phyloP scores from a whole-genome alignment of 2,329 filamentous ascomycete species.

The Diaporthe citrichinensis region DNA sequence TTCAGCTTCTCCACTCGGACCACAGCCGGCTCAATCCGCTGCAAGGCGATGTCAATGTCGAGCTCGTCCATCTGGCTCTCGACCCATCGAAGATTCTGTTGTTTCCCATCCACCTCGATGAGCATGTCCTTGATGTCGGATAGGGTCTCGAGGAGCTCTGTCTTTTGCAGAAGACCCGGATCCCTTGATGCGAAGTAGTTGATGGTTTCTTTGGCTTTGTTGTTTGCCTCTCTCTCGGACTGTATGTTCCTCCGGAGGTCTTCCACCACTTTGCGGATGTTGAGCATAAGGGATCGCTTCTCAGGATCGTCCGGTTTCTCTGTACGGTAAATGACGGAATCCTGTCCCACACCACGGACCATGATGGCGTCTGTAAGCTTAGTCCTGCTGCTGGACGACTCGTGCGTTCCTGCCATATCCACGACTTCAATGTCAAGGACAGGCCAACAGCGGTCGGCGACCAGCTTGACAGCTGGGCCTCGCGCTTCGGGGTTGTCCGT shows the following conservation, averaged over 20 bases:
- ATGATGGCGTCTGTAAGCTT: slow-evolving; percentile 89
- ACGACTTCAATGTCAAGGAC: slow-evolving; percentile 93
- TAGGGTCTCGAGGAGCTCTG: slow-evolving; percentile 82
- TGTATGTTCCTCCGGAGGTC: slow-evolving; percentile 89
- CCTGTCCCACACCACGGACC: slow-evolving; percentile 85
- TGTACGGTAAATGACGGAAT: slow-evolving; percentile 95
- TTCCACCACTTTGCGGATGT: slow-evolving; percentile 93
- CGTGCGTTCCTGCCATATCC: slow-evolving; percentile 81
- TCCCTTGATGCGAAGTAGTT: slow-evolving; percentile 88
- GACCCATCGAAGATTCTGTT: slow-evolving; percentile 96
- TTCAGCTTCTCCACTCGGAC: slow-evolving; percentile 87
- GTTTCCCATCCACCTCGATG: slow-evolving; percentile 96
- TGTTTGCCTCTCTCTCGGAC: slow-evolving; percentile 88
- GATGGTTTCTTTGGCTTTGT: slow-evolving; percentile 86
- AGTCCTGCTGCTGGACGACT: slow-evolving; percentile 69
- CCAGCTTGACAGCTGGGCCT: slow-evolving; percentile 78
- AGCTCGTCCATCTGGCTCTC: slow-evolving; percentile 96
- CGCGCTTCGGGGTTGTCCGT: slow-evolving; percentile 73
- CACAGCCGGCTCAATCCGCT: slow-evolving; percentile 89
- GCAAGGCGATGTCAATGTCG: slow-evolving; percentile 94
- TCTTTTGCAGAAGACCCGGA: slow-evolving; percentile 81
- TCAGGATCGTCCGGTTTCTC: slow-evolving; percentile 84
- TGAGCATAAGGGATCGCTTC: slow-evolving; percentile 85
- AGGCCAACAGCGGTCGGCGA: slow-evolving; percentile 95
- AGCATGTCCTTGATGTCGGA: slow-evolving; percentile 88